phyloP scores from a whole-genome alignment of 441 rosid species.

The Populus hybrid region DNA sequence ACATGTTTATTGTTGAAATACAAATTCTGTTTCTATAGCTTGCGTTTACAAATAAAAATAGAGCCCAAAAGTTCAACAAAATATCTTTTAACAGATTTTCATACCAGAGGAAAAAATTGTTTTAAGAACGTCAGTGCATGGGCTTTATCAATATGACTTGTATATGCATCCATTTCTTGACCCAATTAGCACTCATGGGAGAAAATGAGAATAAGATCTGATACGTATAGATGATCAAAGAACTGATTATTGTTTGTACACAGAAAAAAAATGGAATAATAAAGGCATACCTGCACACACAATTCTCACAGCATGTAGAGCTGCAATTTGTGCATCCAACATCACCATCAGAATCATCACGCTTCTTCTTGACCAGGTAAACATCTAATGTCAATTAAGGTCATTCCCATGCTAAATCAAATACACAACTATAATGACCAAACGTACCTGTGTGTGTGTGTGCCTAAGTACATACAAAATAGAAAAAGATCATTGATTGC shows the following conservation, averaged over 20 bases:
- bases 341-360: conserved; percentile 54
- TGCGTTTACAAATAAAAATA: neutral
- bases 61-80: conserved; percentile 3
- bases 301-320: conserved; percentile 66
- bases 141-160: neutral
- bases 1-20: neutral
- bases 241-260: neutral
- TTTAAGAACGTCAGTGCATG: neutral
- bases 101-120: neutral
- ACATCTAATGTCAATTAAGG: conserved; percentile 72
- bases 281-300: conserved; percentile 78
- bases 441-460: neutral
- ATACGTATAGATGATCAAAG: neutral
- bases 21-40: neutral
- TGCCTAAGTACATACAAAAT: neutral
- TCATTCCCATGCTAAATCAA: neutral
- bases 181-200: neutral
- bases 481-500: neutral
- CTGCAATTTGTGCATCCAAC: conserved; percentile 88
- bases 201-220: neutral
- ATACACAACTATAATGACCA: neutral
- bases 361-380: conserved; percentile 83
- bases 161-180: neutral
- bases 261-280: conserved; percentile 13
- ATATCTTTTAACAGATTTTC: neutral